Base-by-base conservation (phyloP, 257 asterid genomes). In the Fraxinus pennsylvanica region DNA sequence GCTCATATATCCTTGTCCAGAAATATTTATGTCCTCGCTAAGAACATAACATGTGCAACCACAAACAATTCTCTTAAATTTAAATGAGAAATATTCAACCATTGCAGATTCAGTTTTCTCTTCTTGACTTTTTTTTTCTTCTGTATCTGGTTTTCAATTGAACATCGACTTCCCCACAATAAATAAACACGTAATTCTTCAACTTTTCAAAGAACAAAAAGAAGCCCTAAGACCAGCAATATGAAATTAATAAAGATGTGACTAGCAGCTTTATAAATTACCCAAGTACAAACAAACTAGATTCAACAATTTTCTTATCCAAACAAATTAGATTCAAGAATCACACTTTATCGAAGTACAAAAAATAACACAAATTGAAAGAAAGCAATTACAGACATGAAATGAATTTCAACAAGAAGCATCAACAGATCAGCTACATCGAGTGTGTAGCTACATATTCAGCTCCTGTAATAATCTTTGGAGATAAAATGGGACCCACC, bases 401-500 rank as follows among this genome's bases (percentile, higher is more conserved):
- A 10, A 43, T 43, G 52, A 43, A 43, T 30, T 22, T 19, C 67
- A n/a, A 74, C 73, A 32, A 36, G 32, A 33, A 15, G 71, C 25
- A 10, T n/a, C 25, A 21, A 14, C 29, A 19, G 65, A 57, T 57
- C 66, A 22, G 67, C 66, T 57, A 57, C 7, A 57, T 57, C 66
- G 9, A 54, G 29, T 6, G 66, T 19, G 27, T 29, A 57, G 29
- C 67, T 59, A 59, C 14, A 59, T 21, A 59, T 21, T 19, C 67
- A 59, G 21, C 67, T 63, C 35, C 35, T 22, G 7, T 25, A 27
- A 63, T 30, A 76, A 43, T 13, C 33, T 59, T 61, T 43, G 63
- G 0, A 72, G 73, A 78, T 19, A 29, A 6, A 81, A 72, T 21
- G 36, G 30, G 52, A 25, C 78, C 81, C 81, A 81, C 78, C 71